Conservation (phyloP, 106 monocot species). For the Triglochin maritima region DNA sequence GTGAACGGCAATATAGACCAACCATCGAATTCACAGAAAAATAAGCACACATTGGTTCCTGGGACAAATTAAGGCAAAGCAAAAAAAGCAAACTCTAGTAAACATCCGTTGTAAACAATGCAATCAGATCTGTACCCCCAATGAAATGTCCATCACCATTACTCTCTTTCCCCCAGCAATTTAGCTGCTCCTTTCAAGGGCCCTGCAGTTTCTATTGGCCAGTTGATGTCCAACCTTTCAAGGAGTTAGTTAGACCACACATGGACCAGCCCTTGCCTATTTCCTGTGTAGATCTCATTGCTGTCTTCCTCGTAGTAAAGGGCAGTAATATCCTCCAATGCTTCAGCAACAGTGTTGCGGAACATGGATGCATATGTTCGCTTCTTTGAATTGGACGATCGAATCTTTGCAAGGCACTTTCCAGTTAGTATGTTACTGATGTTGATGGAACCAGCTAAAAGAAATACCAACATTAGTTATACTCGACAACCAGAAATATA, state of each 20-base stretch:
- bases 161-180: too few species aligned
- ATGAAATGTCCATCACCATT: too few species aligned
- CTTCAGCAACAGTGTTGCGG: conserved; percentile 34
- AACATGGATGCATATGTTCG: conserved; percentile 10
- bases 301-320: conserved; percentile 73
- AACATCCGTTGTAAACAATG: too few species aligned
- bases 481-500: not conserved
- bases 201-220: too few species aligned
- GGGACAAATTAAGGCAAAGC: too few species aligned
- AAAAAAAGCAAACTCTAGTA: too few species aligned
- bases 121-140: too few species aligned
- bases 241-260: conserved; percentile 58
- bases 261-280: conserved; percentile 57
- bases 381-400: conserved; percentile 13
- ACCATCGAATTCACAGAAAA: too few species aligned
- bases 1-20: too few species aligned
- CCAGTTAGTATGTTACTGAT: conserved; percentile 82
- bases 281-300: conserved; percentile 69
- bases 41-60: too few species aligned
- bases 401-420: conserved; percentile 63
- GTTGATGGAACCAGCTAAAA: conserved; percentile 72
- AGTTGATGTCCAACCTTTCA: too few species aligned
- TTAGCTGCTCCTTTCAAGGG: too few species aligned
- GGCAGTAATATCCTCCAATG: conserved; percentile 66
- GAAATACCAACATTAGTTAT: not conserved